A percentile compares a stretch with the other conserved stretches of the same genome.
These are phyloP conservation scores for Pharnaceum exiguum DNA, from an alignment of 148 eudicot species.

Conservation along the genomic window DNA sequence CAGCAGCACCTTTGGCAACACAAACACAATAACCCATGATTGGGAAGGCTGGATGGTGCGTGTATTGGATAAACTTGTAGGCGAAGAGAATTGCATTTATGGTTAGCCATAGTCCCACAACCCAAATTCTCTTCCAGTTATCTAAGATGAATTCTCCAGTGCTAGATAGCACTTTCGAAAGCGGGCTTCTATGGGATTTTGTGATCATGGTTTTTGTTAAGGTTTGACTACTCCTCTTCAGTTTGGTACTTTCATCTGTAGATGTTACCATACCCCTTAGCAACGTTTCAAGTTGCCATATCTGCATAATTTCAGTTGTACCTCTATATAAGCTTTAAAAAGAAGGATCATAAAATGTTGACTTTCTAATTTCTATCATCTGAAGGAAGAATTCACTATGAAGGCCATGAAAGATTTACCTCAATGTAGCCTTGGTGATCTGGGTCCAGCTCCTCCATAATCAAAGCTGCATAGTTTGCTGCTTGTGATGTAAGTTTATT, in stretches of 20 bases:
- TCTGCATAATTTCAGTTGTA: conserved; percentile 29
- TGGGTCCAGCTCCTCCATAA: conserved; percentile 98
- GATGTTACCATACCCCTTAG: conserved; percentile 68
- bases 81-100: conserved; percentile 48
- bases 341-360: not conserved
- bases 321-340: not conserved
- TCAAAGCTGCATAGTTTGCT: conserved; percentile 67
- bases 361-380: not conserved
- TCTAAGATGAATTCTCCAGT: conserved; percentile 48
- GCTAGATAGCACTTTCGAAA: conserved; percentile 42
- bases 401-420: conserved; percentile 37
- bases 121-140: conserved; percentile 82
- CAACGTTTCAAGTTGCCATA: conserved; percentile 95
- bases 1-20: conserved; percentile 83
- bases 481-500: conserved; percentile 81
- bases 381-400: no score
- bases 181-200: conserved; percentile 42
- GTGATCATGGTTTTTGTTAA: conserved; percentile 89
- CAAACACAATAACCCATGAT: conserved; percentile 84
- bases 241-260: conserved; percentile 30
- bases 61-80: conserved; percentile 51
- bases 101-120: conserved; percentile 46
- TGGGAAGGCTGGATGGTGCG: conserved; percentile 27
- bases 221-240: conserved; percentile 41
- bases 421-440: conserved; percentile 79